Base-by-base conservation (phyloP, 352 stramenopile genomes). In the Pythium aquatile region DNA sequence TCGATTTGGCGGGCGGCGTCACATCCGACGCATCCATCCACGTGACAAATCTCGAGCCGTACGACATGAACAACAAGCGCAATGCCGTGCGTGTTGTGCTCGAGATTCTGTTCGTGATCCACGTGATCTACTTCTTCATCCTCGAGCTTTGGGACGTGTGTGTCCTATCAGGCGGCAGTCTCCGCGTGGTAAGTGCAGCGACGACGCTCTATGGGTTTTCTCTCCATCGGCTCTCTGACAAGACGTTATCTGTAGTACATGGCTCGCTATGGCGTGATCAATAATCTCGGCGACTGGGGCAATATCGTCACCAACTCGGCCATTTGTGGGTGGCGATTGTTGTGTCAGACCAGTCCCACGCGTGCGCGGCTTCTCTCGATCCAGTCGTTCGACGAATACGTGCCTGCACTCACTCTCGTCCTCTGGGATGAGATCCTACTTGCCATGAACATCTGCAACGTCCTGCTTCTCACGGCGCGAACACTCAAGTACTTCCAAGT, bases 401-500 rank as follows among this genome's bases (percentile, higher is more conserved):
- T 90, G 29, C 73, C 79, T 8, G 77, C 79, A 3, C 39, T 74
- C 5, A 71, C 64, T 26, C 62, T 90, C 10, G 75, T 80, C 30
- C 67, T 74, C 7, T 90, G 79, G 79, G 81, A 90, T 61, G 76
- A 86, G 39, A 68, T 85, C 28, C 61, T 90, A 39, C 69, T 90
- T 20, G 78, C 70, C 5, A 79, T 87, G 58, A 90, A 90, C 28
- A 78, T 90, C 26, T 71, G 78, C 70, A 90, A 90, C 56, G 77
- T 90, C 58, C 66, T 90, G 44, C 58, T 88, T 3, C 65, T 90
- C n/a, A 90, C 78, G 7, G 81, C 57, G 3, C 71, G 81, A 10
- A 77, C 81, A 5, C 78, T 90, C 37, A 90, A 90, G 35, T 90
- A 87, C 55, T 90, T 90, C 69, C 81, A 90, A 55, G 72, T 90